These are phyloP conservation scores for Eucommia ulmoides DNA, from an alignment of 257 asterid species.

Conservation along the genomic window DNA sequence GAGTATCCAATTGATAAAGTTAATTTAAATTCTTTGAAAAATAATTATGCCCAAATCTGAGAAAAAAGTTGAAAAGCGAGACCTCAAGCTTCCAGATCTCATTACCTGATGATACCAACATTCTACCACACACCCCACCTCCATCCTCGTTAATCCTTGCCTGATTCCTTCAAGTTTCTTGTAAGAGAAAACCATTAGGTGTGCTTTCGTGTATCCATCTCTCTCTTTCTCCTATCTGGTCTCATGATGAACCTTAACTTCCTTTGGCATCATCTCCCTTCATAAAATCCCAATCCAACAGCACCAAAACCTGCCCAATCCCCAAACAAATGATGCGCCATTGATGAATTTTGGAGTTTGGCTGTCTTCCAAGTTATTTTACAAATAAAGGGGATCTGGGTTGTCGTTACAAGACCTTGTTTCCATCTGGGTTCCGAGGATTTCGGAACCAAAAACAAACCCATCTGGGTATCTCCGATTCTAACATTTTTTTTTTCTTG, in stretches of 20 bases:
- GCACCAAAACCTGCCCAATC: not conserved
- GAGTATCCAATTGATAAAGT: not conserved
- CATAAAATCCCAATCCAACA: not conserved
- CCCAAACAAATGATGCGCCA: not conserved
- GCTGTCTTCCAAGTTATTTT: conserved; percentile 23
- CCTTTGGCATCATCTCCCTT: not conserved
- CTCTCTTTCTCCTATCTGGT: not conserved
- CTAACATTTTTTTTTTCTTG: not conserved
- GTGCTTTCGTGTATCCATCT: not conserved
- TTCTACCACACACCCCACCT: conserved; percentile 1
- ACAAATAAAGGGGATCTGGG: conserved; percentile 46
- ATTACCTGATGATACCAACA: not conserved
- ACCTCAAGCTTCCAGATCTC: not conserved
- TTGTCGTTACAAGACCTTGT: conserved; percentile 19
- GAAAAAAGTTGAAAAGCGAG: not conserved
- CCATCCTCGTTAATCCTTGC: not conserved
- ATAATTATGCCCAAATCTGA: not conserved
- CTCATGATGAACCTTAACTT: not conserved
- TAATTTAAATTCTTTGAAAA: not conserved
- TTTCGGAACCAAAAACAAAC: conserved; percentile 10
- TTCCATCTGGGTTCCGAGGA: conserved; percentile 15
- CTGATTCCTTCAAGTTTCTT: not conserved
- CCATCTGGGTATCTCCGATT: conserved; percentile 14
- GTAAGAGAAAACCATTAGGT: not conserved
- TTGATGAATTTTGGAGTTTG: conserved; percentile 31